phyloP scores from a whole-genome alignment of 345 rosid genomes.

The Clausena lansium region DNA sequence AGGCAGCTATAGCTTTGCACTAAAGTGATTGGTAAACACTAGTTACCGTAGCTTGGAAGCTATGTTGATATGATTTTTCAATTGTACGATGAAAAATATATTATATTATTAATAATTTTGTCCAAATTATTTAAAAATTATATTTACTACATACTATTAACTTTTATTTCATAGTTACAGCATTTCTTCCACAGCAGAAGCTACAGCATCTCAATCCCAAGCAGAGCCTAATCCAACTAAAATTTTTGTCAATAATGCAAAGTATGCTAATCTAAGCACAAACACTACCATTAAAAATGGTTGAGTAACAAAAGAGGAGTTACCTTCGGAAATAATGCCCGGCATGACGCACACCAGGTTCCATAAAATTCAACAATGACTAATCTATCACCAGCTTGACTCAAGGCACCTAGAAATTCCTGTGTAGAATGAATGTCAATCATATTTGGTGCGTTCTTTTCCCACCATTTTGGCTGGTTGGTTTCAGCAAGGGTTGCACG shows the following conservation, averaged over 20 bases:
- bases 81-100: too few relatives aligned
- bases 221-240: not conserved
- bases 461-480: conserved; percentile 94
- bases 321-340: conserved; percentile 86
- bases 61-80: too few relatives aligned
- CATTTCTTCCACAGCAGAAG: too few relatives aligned
- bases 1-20: too few relatives aligned
- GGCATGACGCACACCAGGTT: conserved; percentile 96
- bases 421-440: conserved; percentile 83
- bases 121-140: too few relatives aligned
- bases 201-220: too few relatives aligned
- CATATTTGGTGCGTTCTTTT: conserved; percentile 86
- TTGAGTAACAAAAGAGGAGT: conserved; percentile 1
- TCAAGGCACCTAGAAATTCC: conserved; percentile 71
- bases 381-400: conserved; percentile 74
- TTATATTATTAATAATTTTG: too few relatives aligned
- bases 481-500: conserved; percentile 65
- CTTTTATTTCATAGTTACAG: too few relatives aligned
- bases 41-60: too few relatives aligned
- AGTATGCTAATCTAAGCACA: not conserved
- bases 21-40: too few relatives aligned
- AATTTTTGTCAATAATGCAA: not conserved
- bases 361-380: conserved; percentile 96
- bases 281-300: not conserved
- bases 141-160: too few relatives aligned